Evolutionary conservation across 176 grass and related monocot species (phyloP), one percentile per base, ranked within the genome.

Genomic region (Triticum turgidum): DNA sequence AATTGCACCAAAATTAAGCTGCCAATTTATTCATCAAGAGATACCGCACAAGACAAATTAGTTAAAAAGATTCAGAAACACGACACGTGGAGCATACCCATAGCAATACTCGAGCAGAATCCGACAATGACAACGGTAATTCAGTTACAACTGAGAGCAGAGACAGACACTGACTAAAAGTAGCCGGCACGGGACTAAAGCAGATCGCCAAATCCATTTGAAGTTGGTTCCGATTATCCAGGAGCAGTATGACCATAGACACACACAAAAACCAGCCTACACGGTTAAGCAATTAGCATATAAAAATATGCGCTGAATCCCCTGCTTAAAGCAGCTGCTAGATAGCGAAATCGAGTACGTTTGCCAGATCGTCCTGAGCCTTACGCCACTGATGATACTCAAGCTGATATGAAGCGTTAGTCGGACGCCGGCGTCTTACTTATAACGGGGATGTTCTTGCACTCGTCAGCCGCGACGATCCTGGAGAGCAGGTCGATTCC

Each of bases 401-500:
- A 76, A 66, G 35, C 11, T 5, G 52, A 12, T 17, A 24, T 2
- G 39, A 37, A 35, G 5, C 24, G 27, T 17, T 6, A 4, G 11
- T 24, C 22, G 58, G 22, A 37, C 1, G 7, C 3, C 0, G 67
- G 18, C 29, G 33, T 69, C 92, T 96, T 91, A 99, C 97, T 99
- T 69, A 99, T 89, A 67, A 99, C 94, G n/a, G 97, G 92, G 69
- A 94, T 89, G 81, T 96, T 99, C 79, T 91, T 99, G 94, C 89
- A 99, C 91, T 99, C 92, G 35, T 91, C 85, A 2, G 89, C 66
- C 7, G 90, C 87, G 61, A 93, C 83, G 80, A 99, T 86, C 82
- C 91, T 90, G 14, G 97, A 84, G 62, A 99, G 92, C 25, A 99
- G 90, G 88, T 88, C 87, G 76, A 99, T 99, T 30, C 97, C 92